phyloP scores from a whole-genome alignment of 169 alveolate species.

The Plasmodium gonderi region DNA sequence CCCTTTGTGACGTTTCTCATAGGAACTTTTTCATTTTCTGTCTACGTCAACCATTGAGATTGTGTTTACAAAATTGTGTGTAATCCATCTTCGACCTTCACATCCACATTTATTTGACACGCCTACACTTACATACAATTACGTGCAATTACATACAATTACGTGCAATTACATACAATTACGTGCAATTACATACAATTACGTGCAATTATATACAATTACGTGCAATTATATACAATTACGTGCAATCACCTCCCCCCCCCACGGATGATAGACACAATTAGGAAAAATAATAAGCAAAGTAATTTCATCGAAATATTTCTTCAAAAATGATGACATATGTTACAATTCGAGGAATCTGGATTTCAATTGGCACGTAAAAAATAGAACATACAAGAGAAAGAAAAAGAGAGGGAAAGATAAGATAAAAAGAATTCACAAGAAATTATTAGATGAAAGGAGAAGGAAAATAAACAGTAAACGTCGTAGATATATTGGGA shows the following conservation, averaged over 20 bases:
- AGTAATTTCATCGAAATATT: conserved; percentile 66
- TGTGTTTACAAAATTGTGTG: too few species aligned
- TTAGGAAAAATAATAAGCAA: conserved; percentile 70
- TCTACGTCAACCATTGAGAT: too few species aligned
- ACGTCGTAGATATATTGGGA: not conserved
- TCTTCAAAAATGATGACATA: conserved; percentile 74
- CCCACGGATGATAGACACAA: conserved; percentile 35
- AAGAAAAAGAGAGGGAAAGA: not conserved
- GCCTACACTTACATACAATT: too few species aligned
- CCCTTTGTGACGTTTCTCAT: too few species aligned
- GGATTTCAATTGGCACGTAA: conserved; percentile 40
- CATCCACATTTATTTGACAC: not conserved
- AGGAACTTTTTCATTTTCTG: not conserved
- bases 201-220: too few species aligned
- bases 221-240: too few species aligned
- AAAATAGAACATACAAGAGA: conserved; percentile 2
- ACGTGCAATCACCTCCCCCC: too few species aligned
- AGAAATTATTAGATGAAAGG: not conserved
- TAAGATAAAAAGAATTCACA: not conserved
- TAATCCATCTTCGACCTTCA: not conserved
- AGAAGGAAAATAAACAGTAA: not conserved
- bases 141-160: too few species aligned
- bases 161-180: too few species aligned
- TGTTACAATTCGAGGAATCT: conserved; percentile 39
- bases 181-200: too few species aligned